These are phyloP conservation scores for Beauveria rudraprayagi DNA, from an alignment of 2,329 filamentous ascomycete genomes.

Conservation along the genomic window DNA sequence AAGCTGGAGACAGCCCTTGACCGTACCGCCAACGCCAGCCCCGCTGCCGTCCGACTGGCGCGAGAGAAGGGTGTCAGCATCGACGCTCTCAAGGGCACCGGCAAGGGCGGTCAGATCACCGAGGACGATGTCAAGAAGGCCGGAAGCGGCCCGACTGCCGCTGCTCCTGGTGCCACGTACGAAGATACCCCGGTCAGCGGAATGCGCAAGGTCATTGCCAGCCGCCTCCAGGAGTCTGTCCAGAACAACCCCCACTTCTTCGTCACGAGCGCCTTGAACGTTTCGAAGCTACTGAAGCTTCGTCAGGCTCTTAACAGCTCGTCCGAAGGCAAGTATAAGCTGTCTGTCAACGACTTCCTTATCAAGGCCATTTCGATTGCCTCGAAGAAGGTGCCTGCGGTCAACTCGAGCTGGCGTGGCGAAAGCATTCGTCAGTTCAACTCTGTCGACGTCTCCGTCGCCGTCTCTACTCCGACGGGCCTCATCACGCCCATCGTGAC, in stretches of 20 bases:
- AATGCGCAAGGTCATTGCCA: constrained; percentile 98
- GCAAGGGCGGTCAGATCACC: constrained; percentile 78
- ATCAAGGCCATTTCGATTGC: constrained; percentile 91
- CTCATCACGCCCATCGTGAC: constrained; percentile 97
- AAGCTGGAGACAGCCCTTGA: constrained; percentile 78
- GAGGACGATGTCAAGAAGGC: constrained; percentile 91
- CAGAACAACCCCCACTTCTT: constrained; percentile 98
- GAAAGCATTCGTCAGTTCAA: constrained; percentile 90
- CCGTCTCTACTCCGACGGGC: constrained; percentile 84
- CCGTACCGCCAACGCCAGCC: constrained; percentile 65
- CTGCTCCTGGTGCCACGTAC: constrained; percentile 57
- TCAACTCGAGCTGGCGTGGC: constrained; percentile 92
- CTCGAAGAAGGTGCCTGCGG: constrained; percentile 85
- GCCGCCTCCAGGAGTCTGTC: constrained; percentile 77
- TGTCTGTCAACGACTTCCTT: constrained; percentile 99
- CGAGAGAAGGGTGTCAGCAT: constrained; percentile 76
- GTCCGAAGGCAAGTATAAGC: constrained; percentile 90
- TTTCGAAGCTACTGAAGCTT: constrained; percentile 92
- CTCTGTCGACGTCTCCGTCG: constrained; percentile 89
- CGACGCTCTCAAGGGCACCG: constrained; percentile 75
- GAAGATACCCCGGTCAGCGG: constrained; percentile 77
- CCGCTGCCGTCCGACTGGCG: constrained; percentile 72
- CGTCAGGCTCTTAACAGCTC: constrained; percentile 86
- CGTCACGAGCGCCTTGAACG: constrained; percentile 83
- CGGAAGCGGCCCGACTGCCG: constrained; percentile 43